Percentiles rank a stretch among this genome's conserved stretches.
Conservation (phyloP, 2,329 filamentous ascomycete genomes). For the Scedosporium minutisporum region DNA sequence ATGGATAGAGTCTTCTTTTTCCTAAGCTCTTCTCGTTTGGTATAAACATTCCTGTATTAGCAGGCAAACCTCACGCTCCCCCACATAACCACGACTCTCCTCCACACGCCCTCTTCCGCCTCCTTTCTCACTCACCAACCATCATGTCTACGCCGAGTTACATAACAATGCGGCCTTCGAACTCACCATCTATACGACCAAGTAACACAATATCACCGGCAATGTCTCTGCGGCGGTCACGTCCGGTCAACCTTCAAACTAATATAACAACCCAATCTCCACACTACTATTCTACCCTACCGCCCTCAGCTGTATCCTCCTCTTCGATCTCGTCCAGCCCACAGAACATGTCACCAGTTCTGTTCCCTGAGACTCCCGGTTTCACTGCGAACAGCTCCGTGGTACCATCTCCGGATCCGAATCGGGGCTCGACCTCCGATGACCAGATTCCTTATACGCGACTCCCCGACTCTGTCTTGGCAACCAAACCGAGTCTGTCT, state of each 20-base stretch:
- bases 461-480: slow-evolving; percentile 63
- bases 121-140: slow-evolving; percentile 9
- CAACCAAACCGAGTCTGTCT: slow-evolving; percentile 37
- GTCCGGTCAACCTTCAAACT: slow-evolving; percentile 40
- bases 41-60: not conserved
- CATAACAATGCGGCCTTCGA: not conserved
- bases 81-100: not conserved
- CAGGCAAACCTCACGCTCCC: not conserved
- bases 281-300: slow-evolving; percentile 23
- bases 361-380: slow-evolving; percentile 43
- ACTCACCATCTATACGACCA: slow-evolving; percentile 3
- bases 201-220: not conserved
- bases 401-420: slow-evolving; percentile 57
- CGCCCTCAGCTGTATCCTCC: slow-evolving; percentile 44
- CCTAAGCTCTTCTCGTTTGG: not conserved
- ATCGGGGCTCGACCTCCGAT: slow-evolving; percentile 45
- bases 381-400: slow-evolving; percentile 53
- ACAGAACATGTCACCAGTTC: slow-evolving; percentile 44
- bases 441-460: slow-evolving; percentile 47
- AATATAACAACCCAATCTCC: slow-evolving; percentile 28
- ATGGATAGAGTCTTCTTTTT: not conserved
- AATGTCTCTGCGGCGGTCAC: slow-evolving; percentile 25
- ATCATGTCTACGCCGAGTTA: slow-evolving; percentile 7
- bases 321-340: slow-evolving; percentile 48
- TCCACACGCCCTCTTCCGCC: not conserved